A percentile compares a stretch with the other conserved stretches of the same genome.
These are phyloP conservation scores for Nosema muscidifuracis DNA, from an alignment of 371 early-diverging fungal genomes.

Conservation along the genomic window DNA sequence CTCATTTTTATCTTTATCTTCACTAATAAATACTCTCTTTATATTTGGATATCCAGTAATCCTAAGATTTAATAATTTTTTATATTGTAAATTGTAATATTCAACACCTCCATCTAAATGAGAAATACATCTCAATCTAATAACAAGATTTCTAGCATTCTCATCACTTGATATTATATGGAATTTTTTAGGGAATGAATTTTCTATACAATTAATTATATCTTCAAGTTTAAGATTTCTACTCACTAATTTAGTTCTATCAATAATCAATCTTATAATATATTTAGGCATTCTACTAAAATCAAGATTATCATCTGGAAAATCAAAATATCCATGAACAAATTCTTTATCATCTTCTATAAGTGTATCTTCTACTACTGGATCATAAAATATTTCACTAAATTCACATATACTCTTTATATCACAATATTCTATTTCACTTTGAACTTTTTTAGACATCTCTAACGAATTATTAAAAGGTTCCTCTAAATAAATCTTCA, in stretches of 20 bases:
- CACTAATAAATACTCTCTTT: conserved; percentile 78
- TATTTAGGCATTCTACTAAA: conserved; percentile 68
- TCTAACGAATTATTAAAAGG: conserved; percentile 70
- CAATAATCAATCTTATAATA: conserved; percentile 82
- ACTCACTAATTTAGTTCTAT: conserved; percentile 74
- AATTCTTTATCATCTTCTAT: conserved; percentile 85
- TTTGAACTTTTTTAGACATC: conserved; percentile 79
- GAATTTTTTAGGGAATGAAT: conserved; percentile 70
- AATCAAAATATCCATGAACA: conserved; percentile 76
- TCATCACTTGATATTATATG: conserved; percentile 80
- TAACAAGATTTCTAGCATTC: conserved; percentile 75
- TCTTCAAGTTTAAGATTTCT: conserved; percentile 76
- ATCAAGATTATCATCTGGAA: conserved; percentile 70
- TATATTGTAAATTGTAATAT: conserved; percentile 74
- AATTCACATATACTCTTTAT: conserved; percentile 72
- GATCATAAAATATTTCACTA: conserved; percentile 93
- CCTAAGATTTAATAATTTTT: conserved; percentile 74
- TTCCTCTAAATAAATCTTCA: conserved; percentile 73
- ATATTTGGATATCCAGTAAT: conserved; percentile 83
- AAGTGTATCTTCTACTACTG: conserved; percentile 72
- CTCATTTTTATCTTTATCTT: conserved; percentile 66
- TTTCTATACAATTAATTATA: conserved; percentile 66
- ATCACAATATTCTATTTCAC: conserved; percentile 79
- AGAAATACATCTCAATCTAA: conserved; percentile 73
- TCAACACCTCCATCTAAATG: conserved; percentile 70